phyloP scores from a whole-genome alignment of 495 filamentous ascomycete species.

The Talaromyces proteolyticus region DNA sequence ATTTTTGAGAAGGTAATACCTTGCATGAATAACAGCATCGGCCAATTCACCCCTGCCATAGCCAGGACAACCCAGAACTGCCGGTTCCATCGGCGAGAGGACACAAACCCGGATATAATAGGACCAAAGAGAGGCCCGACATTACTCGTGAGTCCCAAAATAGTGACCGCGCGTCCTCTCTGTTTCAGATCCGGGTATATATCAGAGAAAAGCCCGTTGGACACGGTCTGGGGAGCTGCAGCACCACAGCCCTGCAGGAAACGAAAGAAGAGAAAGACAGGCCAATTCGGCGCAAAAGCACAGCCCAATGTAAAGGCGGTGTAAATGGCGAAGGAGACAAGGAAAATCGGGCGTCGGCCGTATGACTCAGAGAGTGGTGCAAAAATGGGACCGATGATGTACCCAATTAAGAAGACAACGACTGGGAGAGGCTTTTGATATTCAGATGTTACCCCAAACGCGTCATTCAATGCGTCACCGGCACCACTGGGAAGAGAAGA shows the following conservation, averaged over 20 bases:
- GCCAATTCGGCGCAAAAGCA: slow-evolving; percentile 63
- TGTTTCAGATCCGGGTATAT: slow-evolving; percentile 53
- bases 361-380: slow-evolving; percentile 66
- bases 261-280: slow-evolving; percentile 61
- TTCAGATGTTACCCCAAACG: not conserved
- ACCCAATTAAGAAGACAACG: slow-evolving; percentile 68
- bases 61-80: slow-evolving; percentile 58
- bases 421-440: slow-evolving; percentile 47
- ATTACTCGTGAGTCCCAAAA: slow-evolving; percentile 60
- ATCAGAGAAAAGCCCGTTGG: slow-evolving; percentile 70
- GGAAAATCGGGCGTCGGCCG: slow-evolving; percentile 56
- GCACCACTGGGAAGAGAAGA: not conserved
- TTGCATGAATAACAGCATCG: not conserved
- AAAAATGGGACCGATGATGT: slow-evolving; percentile 61
- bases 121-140: slow-evolving; percentile 63
- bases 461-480: not conserved
- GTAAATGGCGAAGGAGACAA: slow-evolving; percentile 55
- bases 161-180: slow-evolving; percentile 63
- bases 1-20: not conserved
- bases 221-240: slow-evolving; percentile 60
- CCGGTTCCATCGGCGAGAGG: slow-evolving; percentile 58
- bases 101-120: slow-evolving; percentile 59
- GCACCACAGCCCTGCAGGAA: slow-evolving; percentile 59
- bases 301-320: slow-evolving; percentile 65
- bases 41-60: slow-evolving; percentile 30